Evolutionary conservation across 148 eudicot genomes (phyloP).

Genomic region (Euryodendron excelsum): DNA sequence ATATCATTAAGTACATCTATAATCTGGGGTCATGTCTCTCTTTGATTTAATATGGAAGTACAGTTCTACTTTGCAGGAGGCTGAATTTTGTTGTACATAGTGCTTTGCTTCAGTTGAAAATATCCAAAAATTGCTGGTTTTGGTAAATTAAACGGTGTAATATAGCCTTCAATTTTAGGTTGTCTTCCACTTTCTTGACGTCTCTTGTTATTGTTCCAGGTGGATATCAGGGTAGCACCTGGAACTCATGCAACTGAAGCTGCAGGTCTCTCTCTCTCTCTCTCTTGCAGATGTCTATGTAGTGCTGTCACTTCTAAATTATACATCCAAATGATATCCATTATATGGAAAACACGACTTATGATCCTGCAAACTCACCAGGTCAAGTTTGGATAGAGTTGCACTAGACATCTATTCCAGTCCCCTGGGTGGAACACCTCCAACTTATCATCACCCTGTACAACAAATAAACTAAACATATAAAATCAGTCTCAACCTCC

Average conservation of each 20-base stretch:
- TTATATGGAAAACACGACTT: not conserved
- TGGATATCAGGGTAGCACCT: constrained; percentile 92
- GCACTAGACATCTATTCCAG: not conserved
- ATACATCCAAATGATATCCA: too few species aligned
- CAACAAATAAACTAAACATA: not conserved
- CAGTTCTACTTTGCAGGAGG: not conserved
- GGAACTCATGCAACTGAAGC: constrained; percentile 96
- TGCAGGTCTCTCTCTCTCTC: constrained; percentile 47
- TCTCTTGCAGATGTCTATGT: not conserved
- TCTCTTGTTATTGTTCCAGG: constrained; percentile 34
- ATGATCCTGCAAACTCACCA: not conserved
- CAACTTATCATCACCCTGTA: not conserved
- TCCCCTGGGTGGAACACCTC: not conserved
- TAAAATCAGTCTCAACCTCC: not conserved
- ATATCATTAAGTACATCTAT: not conserved
- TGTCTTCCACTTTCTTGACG: not conserved
- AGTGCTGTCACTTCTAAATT: not conserved
- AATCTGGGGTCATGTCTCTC: not conserved
- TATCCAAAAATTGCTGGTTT: not conserved
- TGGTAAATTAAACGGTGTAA: not conserved
- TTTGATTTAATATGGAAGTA: not conserved
- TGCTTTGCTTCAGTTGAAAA: not conserved
- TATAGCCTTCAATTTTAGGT: not conserved
- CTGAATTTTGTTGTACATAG: not conserved
- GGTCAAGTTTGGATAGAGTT: not conserved